Evolutionary conservation across 108 stramenopile genomes (phyloP), one percentile per base, ranked within the genome.

Genomic region (Stephanodiscus minutulus): DNA sequence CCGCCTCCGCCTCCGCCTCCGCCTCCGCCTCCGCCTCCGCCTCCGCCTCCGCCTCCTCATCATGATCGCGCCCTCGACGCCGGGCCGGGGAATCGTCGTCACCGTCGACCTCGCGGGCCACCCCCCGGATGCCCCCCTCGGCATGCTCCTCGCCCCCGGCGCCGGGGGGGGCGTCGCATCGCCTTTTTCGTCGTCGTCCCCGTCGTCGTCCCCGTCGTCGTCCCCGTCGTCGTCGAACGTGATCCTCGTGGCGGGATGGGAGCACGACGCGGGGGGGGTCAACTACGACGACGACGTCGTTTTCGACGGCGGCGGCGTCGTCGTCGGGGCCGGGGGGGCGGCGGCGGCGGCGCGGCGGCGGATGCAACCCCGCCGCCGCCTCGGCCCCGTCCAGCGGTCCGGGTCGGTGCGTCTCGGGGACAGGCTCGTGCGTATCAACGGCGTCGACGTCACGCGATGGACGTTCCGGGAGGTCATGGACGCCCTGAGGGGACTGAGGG

Each of bases 391-490:
- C 27, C 83, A 81, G 46, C 31, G 73, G 66, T 62, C 79, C 10
- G 83, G 83, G 11, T 31, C 29, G 29, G 69, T 83, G 0, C 74
- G 83, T 47, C 39, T 83, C 18, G 83, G 83, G 3, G 83, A 83
- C 53, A 58, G 83, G 6, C 37, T 83, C 24, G 79, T 83, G 12
- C 39, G 66, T 1, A 81, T 83, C 29, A 83, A 83, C 36, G 61
- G 44, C 15, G 31, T 39, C 0, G 78, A 79, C 62, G 79, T 83
- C 20, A 72, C 74, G 0, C 58, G 55, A 8, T 80, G 78, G 83
- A 67, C 53, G 4, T 83, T 83, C 54, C 37, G 74, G 18, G 74
- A 81, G 70, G 64, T 83, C 39, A 83, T 83, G 81, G 72, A 73
- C 43, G 58, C 66, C 1, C 43, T 82, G 35, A 76, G 65, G 44